phyloP scores from a whole-genome alignment of 2,329 filamentous ascomycete genomes.

The Pseudogymnoascus sp. region DNA sequence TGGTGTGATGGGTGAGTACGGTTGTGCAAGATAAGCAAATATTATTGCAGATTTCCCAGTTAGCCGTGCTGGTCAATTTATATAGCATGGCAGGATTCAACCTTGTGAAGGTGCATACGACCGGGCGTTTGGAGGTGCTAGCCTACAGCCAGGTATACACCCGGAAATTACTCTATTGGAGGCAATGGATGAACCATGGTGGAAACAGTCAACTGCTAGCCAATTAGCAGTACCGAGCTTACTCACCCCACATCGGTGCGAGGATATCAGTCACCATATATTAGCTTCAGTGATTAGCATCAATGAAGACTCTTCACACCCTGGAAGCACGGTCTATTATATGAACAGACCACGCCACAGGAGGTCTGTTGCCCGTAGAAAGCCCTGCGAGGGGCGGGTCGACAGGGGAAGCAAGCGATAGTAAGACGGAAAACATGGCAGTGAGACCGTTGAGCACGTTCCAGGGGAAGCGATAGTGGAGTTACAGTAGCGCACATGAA shows the following conservation, averaged over 20 bases:
- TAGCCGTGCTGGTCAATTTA: conserved; percentile 2
- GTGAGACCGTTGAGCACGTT: background rate
- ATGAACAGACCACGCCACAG: background rate
- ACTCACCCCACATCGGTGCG: no score
- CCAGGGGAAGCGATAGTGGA: background rate
- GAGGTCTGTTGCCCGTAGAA: background rate
- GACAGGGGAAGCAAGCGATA: background rate
- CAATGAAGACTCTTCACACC: no score
- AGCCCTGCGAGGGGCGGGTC: background rate
- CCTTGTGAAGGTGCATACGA: background rate
- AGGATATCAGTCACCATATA: no score
- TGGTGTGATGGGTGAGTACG: background rate
- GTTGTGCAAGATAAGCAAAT: conserved; percentile 1
- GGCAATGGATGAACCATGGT: background rate
- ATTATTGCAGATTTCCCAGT: background rate
- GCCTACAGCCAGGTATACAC: background rate
- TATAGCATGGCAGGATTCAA: conserved; percentile 1
- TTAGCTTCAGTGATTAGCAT: no score
- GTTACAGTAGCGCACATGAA: background rate
- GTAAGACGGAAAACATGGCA: background rate
- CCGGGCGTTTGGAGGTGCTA: background rate
- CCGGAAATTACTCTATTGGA: conserved; percentile 3
- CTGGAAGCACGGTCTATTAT: no score
- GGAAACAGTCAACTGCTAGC: no score
- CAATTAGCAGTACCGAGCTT: no score